phyloP scores from a whole-genome alignment of 192 early-diverging fungal species.

The Podila verticillata region DNA sequence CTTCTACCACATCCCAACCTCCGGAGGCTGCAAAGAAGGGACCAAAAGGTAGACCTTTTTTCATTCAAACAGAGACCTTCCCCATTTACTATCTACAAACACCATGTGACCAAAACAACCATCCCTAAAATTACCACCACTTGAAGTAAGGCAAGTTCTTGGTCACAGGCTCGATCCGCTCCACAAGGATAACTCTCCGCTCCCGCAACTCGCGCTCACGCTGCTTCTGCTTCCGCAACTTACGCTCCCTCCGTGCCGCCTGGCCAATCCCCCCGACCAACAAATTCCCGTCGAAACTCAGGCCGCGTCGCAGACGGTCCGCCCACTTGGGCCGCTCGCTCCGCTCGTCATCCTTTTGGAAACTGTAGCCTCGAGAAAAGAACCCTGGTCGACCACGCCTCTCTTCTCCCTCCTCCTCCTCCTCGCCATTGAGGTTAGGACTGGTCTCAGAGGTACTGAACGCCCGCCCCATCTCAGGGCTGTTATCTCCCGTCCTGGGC shows the following conservation, averaged over 20 bases:
- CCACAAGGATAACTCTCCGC: constrained; percentile 32
- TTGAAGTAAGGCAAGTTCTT: constrained; percentile 45
- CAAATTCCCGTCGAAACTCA: constrained; percentile 43
- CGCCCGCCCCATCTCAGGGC: neutral
- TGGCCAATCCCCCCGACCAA: constrained; percentile 26
- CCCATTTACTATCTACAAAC: neutral
- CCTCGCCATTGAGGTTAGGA: neutral
- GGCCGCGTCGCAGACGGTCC: constrained; percentile 30
- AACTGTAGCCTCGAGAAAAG: constrained; percentile 25
- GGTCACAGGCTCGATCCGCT: constrained; percentile 48
- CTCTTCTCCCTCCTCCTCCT: constrained; percentile 1
- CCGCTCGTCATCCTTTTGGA: constrained; percentile 1
- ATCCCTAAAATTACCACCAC: constrained; percentile 25
- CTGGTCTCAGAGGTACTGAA: neutral
- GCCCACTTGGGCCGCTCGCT: constrained; percentile 39
- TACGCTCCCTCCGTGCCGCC: constrained; percentile 23
- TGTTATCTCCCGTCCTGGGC: neutral
- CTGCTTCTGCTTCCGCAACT: constrained; percentile 39
- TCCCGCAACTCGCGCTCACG: constrained; percentile 40
- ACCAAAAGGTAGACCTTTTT: too few species aligned
- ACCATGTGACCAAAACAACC: neutral
- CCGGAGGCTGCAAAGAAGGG: too few species aligned
- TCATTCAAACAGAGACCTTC: too few species aligned
- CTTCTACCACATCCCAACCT: too few species aligned
- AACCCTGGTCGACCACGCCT: constrained; percentile 19